phyloP scores from a whole-genome alignment of 2,329 filamentous ascomycete species.

The Plenodomus biglobosus region DNA sequence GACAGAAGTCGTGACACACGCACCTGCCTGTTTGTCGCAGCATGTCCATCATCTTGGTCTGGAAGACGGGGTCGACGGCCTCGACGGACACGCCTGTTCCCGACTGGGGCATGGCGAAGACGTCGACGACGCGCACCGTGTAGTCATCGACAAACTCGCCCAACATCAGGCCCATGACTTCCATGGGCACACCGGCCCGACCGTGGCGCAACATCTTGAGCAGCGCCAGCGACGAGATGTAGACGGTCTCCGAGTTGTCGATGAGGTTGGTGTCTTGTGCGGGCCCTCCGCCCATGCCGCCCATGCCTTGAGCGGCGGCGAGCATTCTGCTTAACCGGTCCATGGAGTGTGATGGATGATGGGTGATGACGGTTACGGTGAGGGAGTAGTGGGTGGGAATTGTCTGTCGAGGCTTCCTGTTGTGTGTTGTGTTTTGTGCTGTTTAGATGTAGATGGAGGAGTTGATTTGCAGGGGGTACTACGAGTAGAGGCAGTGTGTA shows the following conservation, averaged over 20 bases:
- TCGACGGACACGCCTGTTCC: slow-evolving; percentile 98
- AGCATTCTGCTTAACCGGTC: slow-evolving; percentile 91
- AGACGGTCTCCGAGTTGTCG: slow-evolving; percentile 98
- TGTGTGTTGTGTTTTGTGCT: no score
- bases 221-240: slow-evolving; percentile 95
- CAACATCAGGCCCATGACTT: slow-evolving; percentile 99
- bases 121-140: slow-evolving; percentile 95
- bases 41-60: slow-evolving; percentile 99
- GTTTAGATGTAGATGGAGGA: not conserved
- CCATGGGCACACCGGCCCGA: slow-evolving; percentile 97
- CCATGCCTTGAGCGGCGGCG: slow-evolving; percentile 67
- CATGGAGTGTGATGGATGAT: slow-evolving; percentile 59
- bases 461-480: slow-evolving; percentile 2
- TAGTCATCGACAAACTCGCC: slow-evolving; percentile 99
- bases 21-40: slow-evolving; percentile 93
- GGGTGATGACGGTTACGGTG: no score
- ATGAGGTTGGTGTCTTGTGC: slow-evolving; percentile 79
- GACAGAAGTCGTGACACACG: no score
- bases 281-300: slow-evolving; percentile 62
- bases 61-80: slow-evolving; percentile 96
- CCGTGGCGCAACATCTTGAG: slow-evolving; percentile 99
- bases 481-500: slow-evolving; percentile 4
- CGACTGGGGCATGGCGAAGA: slow-evolving; percentile 99
- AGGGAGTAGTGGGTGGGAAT: no score
- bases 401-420: no score